phyloP scores from a whole-genome alignment of 345 rosid species.

The Populus simonii region DNA sequence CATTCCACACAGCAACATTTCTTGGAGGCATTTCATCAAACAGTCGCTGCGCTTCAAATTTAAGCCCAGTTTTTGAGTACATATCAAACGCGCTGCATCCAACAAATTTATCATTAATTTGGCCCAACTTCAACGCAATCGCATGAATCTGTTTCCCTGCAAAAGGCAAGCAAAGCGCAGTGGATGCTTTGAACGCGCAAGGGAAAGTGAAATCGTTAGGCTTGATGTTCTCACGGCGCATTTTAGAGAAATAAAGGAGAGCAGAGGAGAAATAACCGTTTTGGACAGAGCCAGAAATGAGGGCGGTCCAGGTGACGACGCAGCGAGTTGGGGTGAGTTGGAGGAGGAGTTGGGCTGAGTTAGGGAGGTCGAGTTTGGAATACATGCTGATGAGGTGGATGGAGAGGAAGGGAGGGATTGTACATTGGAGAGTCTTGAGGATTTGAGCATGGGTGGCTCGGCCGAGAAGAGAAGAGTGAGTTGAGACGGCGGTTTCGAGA shows the following conservation, averaged over 20 bases:
- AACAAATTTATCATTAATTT: conserved; percentile 52
- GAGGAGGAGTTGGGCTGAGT: conserved; percentile 58
- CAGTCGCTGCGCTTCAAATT: conserved; percentile 52
- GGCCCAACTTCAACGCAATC: conserved; percentile 55
- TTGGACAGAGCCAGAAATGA: conserved; percentile 64
- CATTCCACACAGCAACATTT: conserved; percentile 68
- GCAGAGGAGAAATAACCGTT: conserved; percentile 62
- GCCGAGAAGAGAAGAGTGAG: conserved; percentile 48
- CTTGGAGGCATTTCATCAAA: conserved; percentile 80
- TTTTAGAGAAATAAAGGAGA: conserved; percentile 41
- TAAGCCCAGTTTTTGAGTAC: conserved; percentile 56
- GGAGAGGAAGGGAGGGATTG: conserved; percentile 52
- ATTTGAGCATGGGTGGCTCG: conserved; percentile 58
- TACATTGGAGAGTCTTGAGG: conserved; percentile 44
- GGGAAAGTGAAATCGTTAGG: conserved; percentile 88
- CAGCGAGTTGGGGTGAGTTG: conserved; percentile 53
- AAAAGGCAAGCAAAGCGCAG: conserved; percentile 36
- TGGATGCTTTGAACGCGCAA: conserved; percentile 74
- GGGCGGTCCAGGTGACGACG: conserved; percentile 78
- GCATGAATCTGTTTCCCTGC: conserved; percentile 61
- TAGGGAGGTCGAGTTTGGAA: conserved; percentile 64
- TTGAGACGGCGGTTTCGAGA: conserved; percentile 52
- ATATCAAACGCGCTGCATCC: conserved; percentile 82
- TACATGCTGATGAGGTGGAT: conserved; percentile 69
- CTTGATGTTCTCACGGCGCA: conserved; percentile 50